A percentile compares a stretch with the other conserved stretches of the same genome.
Conservation (phyloP, 2,329 filamentous ascomycete genomes). For the Cladosporium velox region DNA sequence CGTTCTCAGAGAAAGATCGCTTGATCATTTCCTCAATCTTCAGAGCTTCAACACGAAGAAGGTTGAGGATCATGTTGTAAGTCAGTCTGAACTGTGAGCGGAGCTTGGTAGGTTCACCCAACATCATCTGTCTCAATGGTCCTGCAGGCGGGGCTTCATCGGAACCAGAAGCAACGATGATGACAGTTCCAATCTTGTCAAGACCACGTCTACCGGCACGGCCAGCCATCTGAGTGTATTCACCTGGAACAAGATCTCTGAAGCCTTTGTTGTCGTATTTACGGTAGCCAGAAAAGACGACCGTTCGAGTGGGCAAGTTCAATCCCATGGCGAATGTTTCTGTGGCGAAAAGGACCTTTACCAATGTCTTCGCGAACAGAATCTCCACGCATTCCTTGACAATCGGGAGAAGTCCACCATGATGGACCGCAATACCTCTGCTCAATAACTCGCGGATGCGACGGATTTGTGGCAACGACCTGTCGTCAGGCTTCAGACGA, state of each 20-base stretch:
- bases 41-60: conserved; percentile 89
- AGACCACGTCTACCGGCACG: conserved; percentile 89
- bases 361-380: conserved; percentile 87
- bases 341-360: conserved; percentile 96
- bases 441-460: conserved; percentile 81
- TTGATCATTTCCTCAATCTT: conserved; percentile 99
- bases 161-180: conserved; percentile 78
- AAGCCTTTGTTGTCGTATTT: conserved; percentile 95
- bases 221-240: conserved; percentile 99
- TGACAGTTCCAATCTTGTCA: conserved; percentile 89
- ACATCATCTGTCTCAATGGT: conserved; percentile 87
- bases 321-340: conserved; percentile 99
- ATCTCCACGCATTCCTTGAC: conserved; percentile 98
- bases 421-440: conserved; percentile 91
- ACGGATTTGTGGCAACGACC: conserved; percentile 87
- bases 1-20: conserved; percentile 97
- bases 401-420: conserved; percentile 90
- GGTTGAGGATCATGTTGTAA: conserved; percentile 98
- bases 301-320: conserved; percentile 91
- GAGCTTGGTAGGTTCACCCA: conserved; percentile 92
- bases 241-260: conserved; percentile 85
- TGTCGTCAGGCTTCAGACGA: conserved; percentile 85
- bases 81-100: conserved; percentile 95
- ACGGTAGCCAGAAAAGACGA: conserved; percentile 94
- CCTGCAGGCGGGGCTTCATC: conserved; percentile 86